Evolutionary conservation across 257 asterid genomes (phyloP).

Genomic region (Scutellaria barbata): DNA sequence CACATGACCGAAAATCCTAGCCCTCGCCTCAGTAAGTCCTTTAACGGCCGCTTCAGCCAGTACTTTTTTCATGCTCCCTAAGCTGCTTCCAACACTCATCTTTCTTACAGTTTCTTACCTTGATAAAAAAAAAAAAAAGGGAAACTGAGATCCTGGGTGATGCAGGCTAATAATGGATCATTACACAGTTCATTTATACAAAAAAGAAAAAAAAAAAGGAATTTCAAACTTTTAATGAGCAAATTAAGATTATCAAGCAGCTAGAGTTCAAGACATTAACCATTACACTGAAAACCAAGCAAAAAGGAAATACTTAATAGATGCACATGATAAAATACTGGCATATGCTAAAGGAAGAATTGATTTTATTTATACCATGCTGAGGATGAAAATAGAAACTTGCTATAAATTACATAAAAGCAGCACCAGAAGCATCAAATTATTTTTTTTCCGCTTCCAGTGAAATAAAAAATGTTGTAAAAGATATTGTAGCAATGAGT

Average conservation of each 20-base stretch:
- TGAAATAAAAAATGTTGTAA: too few relatives aligned
- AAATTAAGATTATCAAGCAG: slow-evolving; percentile 27
- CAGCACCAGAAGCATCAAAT: too few relatives aligned
- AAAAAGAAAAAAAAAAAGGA: neutral
- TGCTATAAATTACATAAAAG: too few relatives aligned
- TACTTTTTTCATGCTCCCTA: slow-evolving; percentile 69
- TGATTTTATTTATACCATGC: neutral
- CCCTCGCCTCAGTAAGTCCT: slow-evolving; percentile 86
- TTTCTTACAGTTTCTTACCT: slow-evolving; percentile 28
- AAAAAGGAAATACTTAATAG: too few relatives aligned
- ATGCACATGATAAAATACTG: neutral
- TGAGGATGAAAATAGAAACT: too few relatives aligned
- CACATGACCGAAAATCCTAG: slow-evolving; percentile 85
- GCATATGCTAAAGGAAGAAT: neutral
- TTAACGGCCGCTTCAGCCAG: slow-evolving; percentile 70
- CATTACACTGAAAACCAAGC: neutral
- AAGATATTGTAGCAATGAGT: too few relatives aligned
- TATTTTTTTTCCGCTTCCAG: too few relatives aligned
- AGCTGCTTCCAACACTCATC: slow-evolving; percentile 54
- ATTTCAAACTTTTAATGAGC: neutral
- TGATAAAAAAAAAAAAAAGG: neutral
- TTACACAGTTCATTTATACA: neutral
- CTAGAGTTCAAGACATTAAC: slow-evolving; percentile 22
- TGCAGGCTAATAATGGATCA: neutral
- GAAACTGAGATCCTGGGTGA: slow-evolving; percentile 17